Evolutionary conservation across 78 protist species (phyloP), one percentile per base, ranked within the genome.

Genomic region (Isochrysis galbana): DNA sequence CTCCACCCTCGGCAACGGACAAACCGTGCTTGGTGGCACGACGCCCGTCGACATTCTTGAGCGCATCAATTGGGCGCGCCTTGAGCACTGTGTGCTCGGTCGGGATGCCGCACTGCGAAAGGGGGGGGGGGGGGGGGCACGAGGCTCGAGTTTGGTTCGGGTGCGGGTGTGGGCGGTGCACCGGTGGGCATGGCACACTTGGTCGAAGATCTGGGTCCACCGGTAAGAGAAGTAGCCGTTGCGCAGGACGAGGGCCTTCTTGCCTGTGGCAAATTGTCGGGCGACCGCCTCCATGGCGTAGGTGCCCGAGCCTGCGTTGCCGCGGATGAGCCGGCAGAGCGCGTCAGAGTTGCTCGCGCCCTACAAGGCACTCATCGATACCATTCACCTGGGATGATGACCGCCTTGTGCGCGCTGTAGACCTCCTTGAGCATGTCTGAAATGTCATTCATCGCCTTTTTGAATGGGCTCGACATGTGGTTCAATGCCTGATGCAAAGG

Each of bases 261-360:
- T 77, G 47, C 72, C 90, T 5, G 67, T 69, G 23, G 91, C 95
- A 38, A 93, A 90, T 61, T 87, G 91, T 5, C 95, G 67, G 2
- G 95, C 95, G 11, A 45, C 95, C 67, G 95, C 69, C 70, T 93
- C 95, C 95, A 93, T 93, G 69, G 88, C 95, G 90, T 70, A 93
- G 38, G 95, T 78, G 67, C 95, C 95, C 34, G 91, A 83, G 42
- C 94, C 94, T 21, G n/a, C n/a, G n/a, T n/a, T n/a, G n/a, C n/a
- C n/a, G n/a, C n/a, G n/a, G n/a, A n/a, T n/a, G n/a, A n/a, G n/a
- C n/a, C n/a, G n/a, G n/a, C n/a, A n/a, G n/a, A n/a, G n/a, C n/a
- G n/a, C n/a, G n/a, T n/a, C n/a, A n/a, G n/a, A n/a, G n/a, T n/a
- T n/a, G n/a, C n/a, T n/a, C n/a, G n/a, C n/a, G n/a, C n/a, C n/a